Conservation (phyloP, 2,329 filamentous ascomycete genomes). For the Fusarium sp. region DNA sequence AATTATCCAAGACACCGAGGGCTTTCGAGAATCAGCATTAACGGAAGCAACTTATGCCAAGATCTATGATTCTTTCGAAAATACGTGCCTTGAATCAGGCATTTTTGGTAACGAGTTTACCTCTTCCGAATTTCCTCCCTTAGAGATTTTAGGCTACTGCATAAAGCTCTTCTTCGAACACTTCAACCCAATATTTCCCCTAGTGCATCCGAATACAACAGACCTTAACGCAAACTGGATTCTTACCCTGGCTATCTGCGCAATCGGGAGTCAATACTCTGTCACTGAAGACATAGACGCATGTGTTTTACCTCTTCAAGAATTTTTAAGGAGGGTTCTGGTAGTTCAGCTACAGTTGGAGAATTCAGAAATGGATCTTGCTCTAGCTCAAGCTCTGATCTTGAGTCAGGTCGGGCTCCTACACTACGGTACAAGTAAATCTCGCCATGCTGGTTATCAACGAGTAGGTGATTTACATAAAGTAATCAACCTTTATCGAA, state of each 20-base stretch:
- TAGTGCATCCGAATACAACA: conserved; percentile 42
- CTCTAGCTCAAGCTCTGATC: conserved; percentile 25
- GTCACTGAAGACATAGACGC: conserved; percentile 36
- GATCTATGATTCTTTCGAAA: conserved; percentile 15
- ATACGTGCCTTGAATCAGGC: conserved; percentile 13
- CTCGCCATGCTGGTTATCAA: neutral
- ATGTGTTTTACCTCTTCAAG: conserved; percentile 42
- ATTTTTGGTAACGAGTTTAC: conserved; percentile 5
- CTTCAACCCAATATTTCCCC: conserved; percentile 50
- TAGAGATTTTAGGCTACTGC: conserved; percentile 49
- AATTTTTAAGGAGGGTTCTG: conserved; percentile 40
- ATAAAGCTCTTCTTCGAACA: conserved; percentile 50
- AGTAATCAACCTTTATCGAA: neutral
- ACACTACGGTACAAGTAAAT: conserved; percentile 4
- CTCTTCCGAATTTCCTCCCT: conserved; percentile 42
- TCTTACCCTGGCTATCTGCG: conserved; percentile 39
- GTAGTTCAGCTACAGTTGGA: conserved; percentile 13
- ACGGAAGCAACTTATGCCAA: conserved; percentile 14
- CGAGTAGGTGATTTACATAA: conserved; percentile 4
- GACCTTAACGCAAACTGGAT: conserved; percentile 36
- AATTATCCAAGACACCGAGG: neutral
- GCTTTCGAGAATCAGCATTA: neutral
- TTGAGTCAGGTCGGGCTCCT: conserved; percentile 28
- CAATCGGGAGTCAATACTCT: conserved; percentile 45
- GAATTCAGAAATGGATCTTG: neutral